Evolutionary conservation across 2,329 filamentous ascomycete genomes (phyloP).

Genomic region (Colletotrichum trifolii): DNA sequence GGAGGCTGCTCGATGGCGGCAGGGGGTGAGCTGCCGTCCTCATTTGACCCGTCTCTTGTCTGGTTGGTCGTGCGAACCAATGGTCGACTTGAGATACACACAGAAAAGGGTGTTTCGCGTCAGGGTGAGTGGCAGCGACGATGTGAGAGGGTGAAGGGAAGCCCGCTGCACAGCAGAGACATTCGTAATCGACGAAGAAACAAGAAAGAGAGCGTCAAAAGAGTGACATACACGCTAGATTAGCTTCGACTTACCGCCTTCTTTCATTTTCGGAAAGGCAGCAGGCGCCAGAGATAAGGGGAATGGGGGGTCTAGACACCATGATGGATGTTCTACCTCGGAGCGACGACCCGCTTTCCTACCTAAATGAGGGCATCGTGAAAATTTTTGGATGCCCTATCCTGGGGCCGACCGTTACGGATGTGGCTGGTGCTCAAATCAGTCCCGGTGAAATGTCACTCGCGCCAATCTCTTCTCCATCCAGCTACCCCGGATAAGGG

Average conservation of each 20-base stretch:
- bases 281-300: constrained; percentile 8
- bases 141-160: no score
- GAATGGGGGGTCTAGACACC: background rate
- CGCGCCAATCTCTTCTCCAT: background rate
- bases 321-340: background rate
- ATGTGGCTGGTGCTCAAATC: constrained; percentile 4
- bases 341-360: constrained; percentile 16
- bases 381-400: constrained; percentile 34
- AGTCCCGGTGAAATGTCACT: constrained; percentile 8
- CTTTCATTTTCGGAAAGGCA: constrained; percentile 1
- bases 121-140: background rate
- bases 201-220: background rate
- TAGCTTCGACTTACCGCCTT: background rate
- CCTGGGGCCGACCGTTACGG: constrained; percentile 7
- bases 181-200: background rate
- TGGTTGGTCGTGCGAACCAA: background rate
- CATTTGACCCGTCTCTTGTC: constrained; percentile 23
- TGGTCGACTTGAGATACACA: background rate
- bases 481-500: constrained; percentile 17
- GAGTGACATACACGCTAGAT: no score
- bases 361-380: constrained; percentile 35
- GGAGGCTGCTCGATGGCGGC: constrained; percentile 56
- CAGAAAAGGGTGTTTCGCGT: background rate
- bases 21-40: constrained; percentile 38
- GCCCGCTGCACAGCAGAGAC: no score